Evolutionary conservation across 129 eudicot species (phyloP).

Genomic region (Kitagawia praeruptora): DNA sequence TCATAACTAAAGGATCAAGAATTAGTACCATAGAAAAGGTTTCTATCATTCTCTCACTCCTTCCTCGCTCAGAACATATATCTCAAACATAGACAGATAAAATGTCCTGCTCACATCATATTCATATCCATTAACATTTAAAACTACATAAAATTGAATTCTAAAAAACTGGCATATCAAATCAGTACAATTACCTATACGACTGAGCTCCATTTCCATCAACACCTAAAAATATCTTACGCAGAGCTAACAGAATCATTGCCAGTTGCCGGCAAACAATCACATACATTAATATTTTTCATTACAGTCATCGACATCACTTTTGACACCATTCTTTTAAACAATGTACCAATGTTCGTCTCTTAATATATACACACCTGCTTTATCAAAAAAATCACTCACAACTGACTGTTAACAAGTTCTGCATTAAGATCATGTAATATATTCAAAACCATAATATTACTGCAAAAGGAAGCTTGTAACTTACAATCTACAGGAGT

Average conservation of each 20-base stretch:
- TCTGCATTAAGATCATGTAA: too few species aligned
- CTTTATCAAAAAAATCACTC: too few species aligned
- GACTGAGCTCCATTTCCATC: constrained; percentile 16
- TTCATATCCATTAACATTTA: too few species aligned
- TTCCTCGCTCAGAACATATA: constrained; percentile 63
- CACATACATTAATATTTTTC: neutral
- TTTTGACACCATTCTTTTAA: neutral
- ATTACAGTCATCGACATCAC: neutral
- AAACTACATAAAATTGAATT: neutral
- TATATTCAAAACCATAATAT: too few species aligned
- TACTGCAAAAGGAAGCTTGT: too few species aligned
- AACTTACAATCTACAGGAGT: too few species aligned
- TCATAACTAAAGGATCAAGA: too few species aligned
- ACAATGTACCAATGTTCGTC: too few species aligned
- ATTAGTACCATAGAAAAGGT: too few species aligned
- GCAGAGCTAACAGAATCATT: constrained; percentile 78
- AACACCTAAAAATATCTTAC: constrained; percentile 32
- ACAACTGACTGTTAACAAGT: too few species aligned
- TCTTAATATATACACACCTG: too few species aligned
- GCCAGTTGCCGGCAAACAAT: neutral
- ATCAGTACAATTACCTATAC: constrained; percentile 44
- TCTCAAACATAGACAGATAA: constrained; percentile 74
- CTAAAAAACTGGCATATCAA: neutral
- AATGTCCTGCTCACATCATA: constrained; percentile 42
- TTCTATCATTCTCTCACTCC: constrained; percentile 52